Evolutionary conservation across 805 yeast genomes (phyloP), one percentile per base, ranked within the genome.

Genomic region (Danielozyma ontarioensis): DNA sequence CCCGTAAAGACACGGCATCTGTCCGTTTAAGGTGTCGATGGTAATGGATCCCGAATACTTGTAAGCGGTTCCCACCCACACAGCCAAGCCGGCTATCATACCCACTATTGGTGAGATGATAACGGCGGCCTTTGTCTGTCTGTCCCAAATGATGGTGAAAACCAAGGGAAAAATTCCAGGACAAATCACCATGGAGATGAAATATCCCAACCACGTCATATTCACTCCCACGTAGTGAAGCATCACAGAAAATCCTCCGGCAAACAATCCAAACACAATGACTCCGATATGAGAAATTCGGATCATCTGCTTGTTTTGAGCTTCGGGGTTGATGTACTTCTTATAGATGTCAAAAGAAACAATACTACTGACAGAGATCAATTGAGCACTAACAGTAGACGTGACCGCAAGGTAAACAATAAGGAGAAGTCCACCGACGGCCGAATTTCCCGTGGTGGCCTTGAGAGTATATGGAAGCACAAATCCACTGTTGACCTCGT

Each of bases 331-430:
- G 36, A 68, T 44, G 45, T 70, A 71, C 31, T 52, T 63, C 57
- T 66, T 60, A 52, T 61, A 71, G 35, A 69, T 57, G 46, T 71
- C 77, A 42, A 64, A 71, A 2, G 75, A 67, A 26, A 70, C 39
- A 36, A 64, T 60, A 33, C 63, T 53, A 34, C 64, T 55, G 18
- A 62, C 68, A 3, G 68, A 60, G 27, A 64, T 57, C 57, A 64
- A 44, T 40, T 64, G 63, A 4, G 69, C 66, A 33, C 64, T 55
- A 13, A 59, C 62, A 3, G 69, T 59, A n/a, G 68, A 61, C 8
- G 70, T 64, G 18, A 63, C 68, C 2, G 68, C 64, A 36, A 62
- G 50, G 39, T 59, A 64, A 17, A 64, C 46, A 29, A 61, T 49
- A 25, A 64, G 44, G 17, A 64, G 44, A 21, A 52, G 39, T 13